phyloP scores from a whole-genome alignment of 139 green algal genomes.

The Trebouxia sp. region DNA sequence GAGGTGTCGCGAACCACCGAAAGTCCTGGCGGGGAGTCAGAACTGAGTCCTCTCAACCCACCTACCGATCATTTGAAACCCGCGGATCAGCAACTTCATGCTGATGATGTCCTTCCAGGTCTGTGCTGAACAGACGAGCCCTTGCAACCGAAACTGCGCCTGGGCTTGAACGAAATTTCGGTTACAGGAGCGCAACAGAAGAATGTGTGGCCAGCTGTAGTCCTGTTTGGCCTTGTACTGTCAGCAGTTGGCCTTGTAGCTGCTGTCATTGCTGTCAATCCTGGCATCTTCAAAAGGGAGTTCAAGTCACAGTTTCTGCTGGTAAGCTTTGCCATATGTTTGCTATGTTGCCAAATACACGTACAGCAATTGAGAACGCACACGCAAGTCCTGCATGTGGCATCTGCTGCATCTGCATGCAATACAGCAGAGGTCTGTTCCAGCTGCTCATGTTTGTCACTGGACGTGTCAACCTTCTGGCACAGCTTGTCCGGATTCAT shows the following conservation, averaged over 20 bases:
- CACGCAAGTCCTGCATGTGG: too few relatives aligned
- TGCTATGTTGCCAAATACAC: background rate
- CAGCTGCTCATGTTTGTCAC: too few relatives aligned
- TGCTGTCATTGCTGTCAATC: conserved; percentile 8
- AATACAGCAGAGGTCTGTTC: too few relatives aligned
- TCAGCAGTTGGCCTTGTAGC: background rate
- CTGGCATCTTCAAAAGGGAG: conserved; percentile 12
- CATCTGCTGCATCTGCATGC: too few relatives aligned
- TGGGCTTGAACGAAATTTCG: too few relatives aligned
- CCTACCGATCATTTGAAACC: background rate
- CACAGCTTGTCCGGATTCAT: too few relatives aligned
- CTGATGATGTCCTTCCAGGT: background rate
- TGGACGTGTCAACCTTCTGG: too few relatives aligned
- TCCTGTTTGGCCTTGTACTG: background rate
- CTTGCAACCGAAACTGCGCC: too few relatives aligned
- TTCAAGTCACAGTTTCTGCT: conserved; percentile 5
- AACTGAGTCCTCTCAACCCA: background rate
- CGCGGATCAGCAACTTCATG: background rate
- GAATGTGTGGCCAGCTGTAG: background rate
- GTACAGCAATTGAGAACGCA: too few relatives aligned
- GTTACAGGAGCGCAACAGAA: background rate
- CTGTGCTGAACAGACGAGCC: too few relatives aligned
- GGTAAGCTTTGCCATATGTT: too few relatives aligned
- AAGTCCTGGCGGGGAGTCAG: background rate
- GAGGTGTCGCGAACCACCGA: background rate